Percentiles rank a stretch among this genome's conserved stretches.
These are phyloP conservation scores for Coemansia asiatica DNA, from an alignment of 192 early-diverging fungal species.

Conservation along the genomic window DNA sequence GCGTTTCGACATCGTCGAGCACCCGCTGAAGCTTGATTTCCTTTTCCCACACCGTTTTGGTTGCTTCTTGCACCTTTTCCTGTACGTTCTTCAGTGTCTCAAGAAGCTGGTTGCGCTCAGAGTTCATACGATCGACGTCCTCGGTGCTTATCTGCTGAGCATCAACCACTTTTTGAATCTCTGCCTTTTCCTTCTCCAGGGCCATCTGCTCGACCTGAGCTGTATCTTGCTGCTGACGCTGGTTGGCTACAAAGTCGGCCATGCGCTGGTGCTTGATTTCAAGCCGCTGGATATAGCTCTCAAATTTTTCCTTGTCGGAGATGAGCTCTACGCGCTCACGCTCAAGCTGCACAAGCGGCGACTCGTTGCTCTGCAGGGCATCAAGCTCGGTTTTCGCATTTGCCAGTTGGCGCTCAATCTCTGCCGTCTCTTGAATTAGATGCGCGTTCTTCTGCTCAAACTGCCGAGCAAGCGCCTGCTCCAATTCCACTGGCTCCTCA, in stretches of 20 bases:
- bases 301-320: conserved; percentile 64
- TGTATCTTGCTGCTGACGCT: conserved; percentile 43
- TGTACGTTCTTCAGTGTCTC: conserved; percentile 57
- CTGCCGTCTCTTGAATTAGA: conserved; percentile 53
- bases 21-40: conserved; percentile 70
- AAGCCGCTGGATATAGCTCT: conserved; percentile 47
- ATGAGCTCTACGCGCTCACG: conserved; percentile 57
- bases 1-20: conserved; percentile 61
- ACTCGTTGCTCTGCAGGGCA: conserved; percentile 43
- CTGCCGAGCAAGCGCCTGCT: conserved; percentile 55
- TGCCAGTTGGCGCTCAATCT: conserved; percentile 57
- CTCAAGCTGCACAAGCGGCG: conserved; percentile 58
- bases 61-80: conserved; percentile 59
- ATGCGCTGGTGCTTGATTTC: conserved; percentile 59
- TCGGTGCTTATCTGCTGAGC: conserved; percentile 73
- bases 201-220: conserved; percentile 50
- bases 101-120: conserved; percentile 69
- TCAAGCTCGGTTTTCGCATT: conserved; percentile 54
- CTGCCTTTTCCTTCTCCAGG: conserved; percentile 57
- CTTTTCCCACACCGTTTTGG: conserved; percentile 63
- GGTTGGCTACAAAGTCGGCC: conserved; percentile 35
- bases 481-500: conserved; percentile 65
- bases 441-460: conserved; percentile 68
- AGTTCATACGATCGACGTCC: conserved; percentile 80
- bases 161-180: conserved; percentile 66